A percentile compares a stretch with the other conserved stretches of the same genome.
Evolutionary conservation across 164 flowering plant species (phyloP).

Genomic region (Magnolia kwangsiensis): DNA sequence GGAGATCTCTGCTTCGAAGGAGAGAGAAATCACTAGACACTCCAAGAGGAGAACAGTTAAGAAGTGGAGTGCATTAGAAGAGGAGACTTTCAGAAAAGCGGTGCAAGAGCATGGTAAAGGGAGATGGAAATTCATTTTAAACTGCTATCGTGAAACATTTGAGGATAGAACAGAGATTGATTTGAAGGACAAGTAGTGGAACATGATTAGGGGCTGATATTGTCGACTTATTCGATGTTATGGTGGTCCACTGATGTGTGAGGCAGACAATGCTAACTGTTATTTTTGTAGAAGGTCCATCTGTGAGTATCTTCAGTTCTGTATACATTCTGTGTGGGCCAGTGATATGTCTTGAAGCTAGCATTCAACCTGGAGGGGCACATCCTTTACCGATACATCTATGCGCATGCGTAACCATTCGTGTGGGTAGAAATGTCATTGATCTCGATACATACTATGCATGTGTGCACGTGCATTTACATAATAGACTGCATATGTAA

Average conservation of each 20-base stretch:
- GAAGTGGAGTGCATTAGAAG: slow-evolving; percentile 64
- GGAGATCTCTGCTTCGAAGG: slow-evolving; percentile 47
- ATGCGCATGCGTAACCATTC: too few species aligned
- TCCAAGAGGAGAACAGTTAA: slow-evolving; percentile 38
- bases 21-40: slow-evolving; percentile 18
- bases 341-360: too few species aligned
- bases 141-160: slow-evolving; percentile 35
- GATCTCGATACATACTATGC: too few species aligned
- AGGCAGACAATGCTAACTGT: background rate
- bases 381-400: too few species aligned
- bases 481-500: too few species aligned
- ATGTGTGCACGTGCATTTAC: too few species aligned
- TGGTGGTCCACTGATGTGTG: background rate
- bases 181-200: slow-evolving; percentile 81
- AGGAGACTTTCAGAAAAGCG: slow-evolving; percentile 60
- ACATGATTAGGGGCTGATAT: slow-evolving; percentile 24
- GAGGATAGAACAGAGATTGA: slow-evolving; percentile 67
- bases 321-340: too few species aligned
- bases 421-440: too few species aligned
- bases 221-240: background rate
- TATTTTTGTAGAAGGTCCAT: too few species aligned
- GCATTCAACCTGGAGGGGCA: too few species aligned
- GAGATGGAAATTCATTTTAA: slow-evolving; percentile 58
- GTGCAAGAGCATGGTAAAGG: slow-evolving; percentile 67
- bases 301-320: too few species aligned